Evolutionary conservation across 2,329 filamentous ascomycete genomes (phyloP), one percentile per base, ranked within the genome.

Genomic region (Colletotrichum lini): DNA sequence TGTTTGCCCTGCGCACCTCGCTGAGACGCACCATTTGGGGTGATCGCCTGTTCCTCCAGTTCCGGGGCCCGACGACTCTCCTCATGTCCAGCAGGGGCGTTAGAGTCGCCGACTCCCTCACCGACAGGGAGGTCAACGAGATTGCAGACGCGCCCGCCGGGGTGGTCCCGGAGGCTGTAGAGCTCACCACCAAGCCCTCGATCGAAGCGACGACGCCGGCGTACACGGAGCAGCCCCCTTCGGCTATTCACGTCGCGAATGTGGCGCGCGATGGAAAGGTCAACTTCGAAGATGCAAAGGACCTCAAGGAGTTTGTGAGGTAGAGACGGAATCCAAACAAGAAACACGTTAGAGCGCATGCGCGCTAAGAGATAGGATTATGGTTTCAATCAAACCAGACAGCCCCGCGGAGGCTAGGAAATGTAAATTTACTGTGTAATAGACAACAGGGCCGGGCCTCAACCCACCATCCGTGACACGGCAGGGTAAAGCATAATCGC

Each of bases 11-110:
- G 23, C 90, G 94, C 72, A 98, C 95, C 0, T 91, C 92, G 83
- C 86, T 92, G 52, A 89, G 95, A 72, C 89, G 93, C 77, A 94
- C 94, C 1, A 93, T 99, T 67, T 98, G 95, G 94, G 96, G 96
- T 26, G 96, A 99, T 79, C 85, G 96, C 82, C 86, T 98, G 35
- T 98, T 98, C 82, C 85, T 99, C 42, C 93, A 94, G 78, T 98
- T 99, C 79, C 89, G 92, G 67, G 96, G 96, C 0, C 96, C 96
- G 2, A 90, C 89, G 7, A 98, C 93, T 2, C 89, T 99, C 59
- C 87, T 98, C 53, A 85, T 99, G 77, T 97, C 97, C 74, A 97
- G 94, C 63, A 90, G 96, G n/a, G 95, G 92, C 16, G 90, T 94
- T 26, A 88, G 93, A 18, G 84, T 97, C 53, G 91, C 90, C 64